Evolutionary conservation across 257 asterid species (phyloP), one percentile per base, ranked within the genome.

Genomic region (Echium plantagineum): DNA sequence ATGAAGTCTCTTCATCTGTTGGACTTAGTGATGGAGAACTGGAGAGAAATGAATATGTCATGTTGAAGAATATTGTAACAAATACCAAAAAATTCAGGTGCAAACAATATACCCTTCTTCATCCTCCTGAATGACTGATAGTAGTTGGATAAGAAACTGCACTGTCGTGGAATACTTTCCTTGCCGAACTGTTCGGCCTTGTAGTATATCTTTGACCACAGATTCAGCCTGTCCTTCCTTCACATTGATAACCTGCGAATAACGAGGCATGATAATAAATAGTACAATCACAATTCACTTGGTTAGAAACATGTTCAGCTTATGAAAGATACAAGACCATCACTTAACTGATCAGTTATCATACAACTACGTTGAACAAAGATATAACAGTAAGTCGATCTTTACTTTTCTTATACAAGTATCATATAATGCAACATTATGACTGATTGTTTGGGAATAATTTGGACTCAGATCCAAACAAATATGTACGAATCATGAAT

Each of bases 151-250:
- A 61, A 73, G 84, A 73, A 93, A 85, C 66, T 83, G 91, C 26
- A 75, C 84, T 7, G 81, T 67, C 60, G 60, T 46, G 15, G 94
- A 80, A 65, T 65, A 60, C 77, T 81, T 84, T 63, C 88, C 89
- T 42, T 65, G 82, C 3, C 91, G 91, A 31, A 67, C 73, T 52
- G 68, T 70, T 80, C 96, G 72, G 38, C 95, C 91, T 6, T 80
- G 81, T 20, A 81, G 61, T 59, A 93, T 63, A 69, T 89, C 99
- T 66, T 57, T 77, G 55, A 88, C 88, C 63, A 88, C 82, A 61
- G 55, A 28, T 59, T 75, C 80, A 28, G 88, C 77, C 48, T 78
- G 94, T 63, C 81, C 82, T 71, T 79, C 82, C 74, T 79, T 83
- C 65, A 91, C 63, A 54, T 78, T 84, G 54, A 91, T 83, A 58